phyloP scores from a whole-genome alignment of 768 basidiomycete species.

The Mycena latifolia region DNA sequence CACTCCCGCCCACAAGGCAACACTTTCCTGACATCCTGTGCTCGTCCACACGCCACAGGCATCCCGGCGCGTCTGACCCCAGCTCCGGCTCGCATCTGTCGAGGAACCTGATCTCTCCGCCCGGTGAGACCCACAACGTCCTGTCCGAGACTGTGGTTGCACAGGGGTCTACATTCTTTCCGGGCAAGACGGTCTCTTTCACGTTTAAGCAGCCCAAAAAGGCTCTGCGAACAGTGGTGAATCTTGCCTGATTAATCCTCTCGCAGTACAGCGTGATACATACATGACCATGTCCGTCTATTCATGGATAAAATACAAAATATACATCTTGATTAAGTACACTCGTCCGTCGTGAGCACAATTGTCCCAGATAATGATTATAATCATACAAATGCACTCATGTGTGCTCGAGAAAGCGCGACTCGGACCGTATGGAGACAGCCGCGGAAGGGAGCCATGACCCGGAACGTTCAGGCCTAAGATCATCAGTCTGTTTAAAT shows the following conservation, averaged over 20 bases:
- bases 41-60: constrained; percentile 4
- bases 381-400: neutral
- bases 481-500: constrained; percentile 13
- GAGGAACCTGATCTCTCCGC: neutral
- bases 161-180: neutral
- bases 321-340: constrained; percentile 13
- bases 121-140: neutral
- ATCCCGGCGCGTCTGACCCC: constrained; percentile 3
- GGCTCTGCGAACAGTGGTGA: neutral
- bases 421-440: constrained; percentile 19
- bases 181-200: constrained; percentile 8
- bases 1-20: neutral
- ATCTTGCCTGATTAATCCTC: constrained; percentile 1
- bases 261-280: no score
- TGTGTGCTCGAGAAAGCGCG: constrained; percentile 34
- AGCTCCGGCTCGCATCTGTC: neutral
- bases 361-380: constrained; percentile 10
- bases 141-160: neutral
- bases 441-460: constrained; percentile 21
- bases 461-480: neutral
- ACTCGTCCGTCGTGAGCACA: constrained; percentile 6
- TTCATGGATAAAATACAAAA: neutral
- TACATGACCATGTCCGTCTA: neutral
- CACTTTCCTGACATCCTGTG: neutral
- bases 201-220: constrained; percentile 1